These are phyloP conservation scores for Eucalyptus rudis DNA, from an alignment of 345 rosid species.

Conservation along the genomic window DNA sequence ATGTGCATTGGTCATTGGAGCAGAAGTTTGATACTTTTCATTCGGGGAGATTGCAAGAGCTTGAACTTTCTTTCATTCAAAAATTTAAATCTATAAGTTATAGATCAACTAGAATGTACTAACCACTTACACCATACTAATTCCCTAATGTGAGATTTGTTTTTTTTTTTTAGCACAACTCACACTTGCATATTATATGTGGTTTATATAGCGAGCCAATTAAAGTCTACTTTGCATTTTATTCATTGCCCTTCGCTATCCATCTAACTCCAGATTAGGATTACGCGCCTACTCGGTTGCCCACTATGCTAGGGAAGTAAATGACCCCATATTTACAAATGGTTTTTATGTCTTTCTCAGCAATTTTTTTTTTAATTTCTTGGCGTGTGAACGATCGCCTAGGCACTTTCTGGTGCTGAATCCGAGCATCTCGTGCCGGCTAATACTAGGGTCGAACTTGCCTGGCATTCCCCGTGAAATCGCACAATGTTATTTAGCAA, in stretches of 20 bases:
- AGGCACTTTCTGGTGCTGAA: neutral
- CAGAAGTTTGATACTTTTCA: accelerated
- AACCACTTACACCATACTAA: too few relatives aligned
- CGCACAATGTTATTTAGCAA: neutral
- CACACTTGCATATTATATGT: too few relatives aligned
- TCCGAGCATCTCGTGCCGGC: neutral
- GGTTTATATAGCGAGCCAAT: neutral
- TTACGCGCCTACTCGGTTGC: neutral
- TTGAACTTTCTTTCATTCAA: too few relatives aligned
- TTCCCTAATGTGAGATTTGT: too few relatives aligned
- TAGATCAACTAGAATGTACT: too few relatives aligned
- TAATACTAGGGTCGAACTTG: neutral
- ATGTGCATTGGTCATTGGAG: accelerated
- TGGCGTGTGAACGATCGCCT: neutral
- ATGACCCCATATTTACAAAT: neutral
- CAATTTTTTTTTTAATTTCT: too few relatives aligned
- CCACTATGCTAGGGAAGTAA: too few relatives aligned
- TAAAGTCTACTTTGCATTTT: too few relatives aligned
- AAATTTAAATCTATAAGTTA: too few relatives aligned
- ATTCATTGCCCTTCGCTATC: neutral
- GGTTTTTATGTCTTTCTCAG: neutral
- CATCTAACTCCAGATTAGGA: neutral
- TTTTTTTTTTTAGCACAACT: too few relatives aligned
- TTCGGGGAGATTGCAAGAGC: accelerated
- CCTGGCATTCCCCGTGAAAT: neutral